These are phyloP conservation scores for Raffaelea arxii DNA, from an alignment of 2,329 filamentous ascomycete genomes.

Conservation along the genomic window DNA sequence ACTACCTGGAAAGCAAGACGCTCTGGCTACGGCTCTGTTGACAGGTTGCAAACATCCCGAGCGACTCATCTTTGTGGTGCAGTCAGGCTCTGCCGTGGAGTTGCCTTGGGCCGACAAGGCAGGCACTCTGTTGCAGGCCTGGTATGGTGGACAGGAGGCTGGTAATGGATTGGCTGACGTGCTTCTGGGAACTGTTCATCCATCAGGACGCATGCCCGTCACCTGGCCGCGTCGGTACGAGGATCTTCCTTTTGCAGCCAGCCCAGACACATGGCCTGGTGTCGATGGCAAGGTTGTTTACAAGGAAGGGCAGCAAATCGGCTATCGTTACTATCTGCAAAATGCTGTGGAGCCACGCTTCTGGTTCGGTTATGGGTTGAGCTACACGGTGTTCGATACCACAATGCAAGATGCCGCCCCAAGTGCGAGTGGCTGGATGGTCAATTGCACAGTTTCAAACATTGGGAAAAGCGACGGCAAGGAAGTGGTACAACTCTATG, in stretches of 20 bases:
- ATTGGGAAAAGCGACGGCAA: not conserved
- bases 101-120: slow-evolving; percentile 58
- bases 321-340: slow-evolving; percentile 60
- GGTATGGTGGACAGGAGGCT: slow-evolving; percentile 81
- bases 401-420: not conserved
- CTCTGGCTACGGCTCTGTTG: slow-evolving; percentile 21
- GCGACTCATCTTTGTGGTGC: slow-evolving; percentile 40
- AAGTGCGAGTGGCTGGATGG: not conserved
- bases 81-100: slow-evolving; percentile 64
- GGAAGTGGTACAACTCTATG: not conserved
- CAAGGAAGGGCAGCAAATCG: slow-evolving; percentile 63
- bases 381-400: not conserved
- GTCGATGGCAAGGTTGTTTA: slow-evolving; percentile 59
- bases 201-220: slow-evolving; percentile 56
- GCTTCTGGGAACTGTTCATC: no score
- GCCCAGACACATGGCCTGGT: slow-evolving; percentile 53
- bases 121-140: slow-evolving; percentile 59
- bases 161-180: no score
- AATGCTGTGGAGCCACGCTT: slow-evolving; percentile 32
- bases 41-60: slow-evolving; percentile 40
- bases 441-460: not conserved
- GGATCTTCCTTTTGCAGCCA: slow-evolving; percentile 49
- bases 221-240: slow-evolving; percentile 52
- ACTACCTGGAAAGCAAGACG: slow-evolving; percentile 10
- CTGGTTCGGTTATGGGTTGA: slow-evolving; percentile 14